A percentile compares a stretch with the other conserved stretches of the same genome.
Evolutionary conservation across 768 basidiomycete genomes (phyloP).

Genomic region (Macrolepiota dolichaula): DNA sequence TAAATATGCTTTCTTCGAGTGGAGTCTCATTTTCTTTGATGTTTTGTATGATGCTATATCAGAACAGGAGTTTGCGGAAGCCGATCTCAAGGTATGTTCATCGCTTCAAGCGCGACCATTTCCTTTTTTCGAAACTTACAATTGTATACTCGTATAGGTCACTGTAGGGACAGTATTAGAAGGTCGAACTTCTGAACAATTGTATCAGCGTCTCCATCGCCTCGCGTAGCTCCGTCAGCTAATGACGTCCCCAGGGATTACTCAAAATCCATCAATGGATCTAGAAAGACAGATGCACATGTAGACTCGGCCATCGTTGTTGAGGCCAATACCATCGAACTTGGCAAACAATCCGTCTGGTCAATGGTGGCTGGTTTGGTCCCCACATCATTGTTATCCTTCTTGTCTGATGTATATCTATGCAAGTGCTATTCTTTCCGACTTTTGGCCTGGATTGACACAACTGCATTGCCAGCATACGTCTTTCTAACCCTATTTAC

Average conservation of each 20-base stretch:
- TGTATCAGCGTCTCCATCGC: slow-evolving; percentile 34
- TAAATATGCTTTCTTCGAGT: slow-evolving; percentile 82
- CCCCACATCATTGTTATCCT: slow-evolving; percentile 18
- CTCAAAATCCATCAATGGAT: neutral
- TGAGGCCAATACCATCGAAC: neutral
- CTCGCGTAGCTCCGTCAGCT: slow-evolving; percentile 26
- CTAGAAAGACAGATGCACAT: neutral
- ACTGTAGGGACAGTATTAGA: slow-evolving; percentile 19
- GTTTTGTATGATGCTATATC: slow-evolving; percentile 69
- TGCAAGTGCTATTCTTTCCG: slow-evolving; percentile 37
- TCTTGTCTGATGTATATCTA: slow-evolving; percentile 47
- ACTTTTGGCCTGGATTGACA: slow-evolving; percentile 8
- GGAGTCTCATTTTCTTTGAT: slow-evolving; percentile 75
- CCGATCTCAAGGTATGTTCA: slow-evolving; percentile 47
- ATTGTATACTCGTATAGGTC: slow-evolving; percentile 19
- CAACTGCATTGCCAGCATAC: slow-evolving; percentile 46
- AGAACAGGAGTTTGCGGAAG: slow-evolving; percentile 53
- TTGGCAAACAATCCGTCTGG: neutral
- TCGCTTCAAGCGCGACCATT: neutral
- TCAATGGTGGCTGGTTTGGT: neutral
- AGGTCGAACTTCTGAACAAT: slow-evolving; percentile 10
- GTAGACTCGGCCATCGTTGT: neutral
- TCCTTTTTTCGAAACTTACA: neutral
- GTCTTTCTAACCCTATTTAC: slow-evolving; percentile 85
- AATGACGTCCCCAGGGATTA: neutral